Evolutionary conservation across 495 filamentous ascomycete genomes (phyloP).

Genomic region (Penicillium cinerascens): DNA sequence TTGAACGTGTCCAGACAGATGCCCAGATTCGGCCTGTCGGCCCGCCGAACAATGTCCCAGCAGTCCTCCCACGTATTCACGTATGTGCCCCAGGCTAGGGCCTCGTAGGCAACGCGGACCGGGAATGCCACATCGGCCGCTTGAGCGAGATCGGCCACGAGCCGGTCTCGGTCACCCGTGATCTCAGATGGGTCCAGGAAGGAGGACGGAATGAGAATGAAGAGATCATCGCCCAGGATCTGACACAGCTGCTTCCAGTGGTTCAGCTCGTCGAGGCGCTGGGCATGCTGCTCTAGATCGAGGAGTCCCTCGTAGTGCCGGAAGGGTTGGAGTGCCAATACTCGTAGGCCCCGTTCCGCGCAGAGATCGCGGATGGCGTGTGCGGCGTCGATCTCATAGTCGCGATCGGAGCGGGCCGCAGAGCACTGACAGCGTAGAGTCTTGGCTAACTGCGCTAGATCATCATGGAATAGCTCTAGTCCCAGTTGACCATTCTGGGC

Average conservation of each 20-base stretch:
- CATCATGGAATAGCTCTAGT: constrained; percentile 29
- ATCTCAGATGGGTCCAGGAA: constrained; percentile 54
- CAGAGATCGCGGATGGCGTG: constrained; percentile 52
- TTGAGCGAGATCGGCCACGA: constrained; percentile 57
- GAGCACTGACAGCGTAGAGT: constrained; percentile 8
- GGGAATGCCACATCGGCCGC: constrained; percentile 59
- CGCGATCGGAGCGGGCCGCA: constrained; percentile 15
- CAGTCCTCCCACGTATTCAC: constrained; percentile 65
- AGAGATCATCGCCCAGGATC: constrained; percentile 53
- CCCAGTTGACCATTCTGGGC: constrained; percentile 18
- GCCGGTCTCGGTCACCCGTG: constrained; percentile 49
- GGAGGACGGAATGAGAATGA: constrained; percentile 65
- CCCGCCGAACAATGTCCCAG: constrained; percentile 60
- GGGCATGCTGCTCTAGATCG: constrained; percentile 51
- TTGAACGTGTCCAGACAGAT: constrained; percentile 75
- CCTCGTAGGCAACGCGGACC: constrained; percentile 65
- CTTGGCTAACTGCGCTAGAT: constrained; percentile 23
- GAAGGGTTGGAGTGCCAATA: constrained; percentile 70
- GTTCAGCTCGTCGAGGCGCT: constrained; percentile 51
- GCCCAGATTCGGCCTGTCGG: constrained; percentile 66
- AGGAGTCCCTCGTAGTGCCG: constrained; percentile 68
- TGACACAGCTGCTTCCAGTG: constrained; percentile 62
- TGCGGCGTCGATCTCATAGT: constrained; percentile 48
- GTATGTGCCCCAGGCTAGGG: constrained; percentile 66
- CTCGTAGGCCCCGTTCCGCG: constrained; percentile 46